Conservation (phyloP, 768 basidiomycete species). For the Termitomyces sp. region DNA sequence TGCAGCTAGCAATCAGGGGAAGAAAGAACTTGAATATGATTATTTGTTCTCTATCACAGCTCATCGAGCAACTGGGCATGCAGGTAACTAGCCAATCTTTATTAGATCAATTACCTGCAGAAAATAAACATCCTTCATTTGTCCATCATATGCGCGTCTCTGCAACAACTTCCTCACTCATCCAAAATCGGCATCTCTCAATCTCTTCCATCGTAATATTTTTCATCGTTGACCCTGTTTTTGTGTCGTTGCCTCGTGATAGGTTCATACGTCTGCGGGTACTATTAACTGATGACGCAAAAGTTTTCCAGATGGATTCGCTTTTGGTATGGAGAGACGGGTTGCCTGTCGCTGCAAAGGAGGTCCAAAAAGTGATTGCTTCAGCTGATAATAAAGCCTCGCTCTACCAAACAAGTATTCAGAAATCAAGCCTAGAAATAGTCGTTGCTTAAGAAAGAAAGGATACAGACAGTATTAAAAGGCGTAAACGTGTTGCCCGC, state of each 20-base stretch:
- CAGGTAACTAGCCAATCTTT: not conserved
- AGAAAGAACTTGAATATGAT: not conserved
- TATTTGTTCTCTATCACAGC: not conserved
- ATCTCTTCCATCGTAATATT: constrained; percentile 24
- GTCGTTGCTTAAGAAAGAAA: not conserved
- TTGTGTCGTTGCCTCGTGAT: not conserved
- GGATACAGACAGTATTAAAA: not conserved
- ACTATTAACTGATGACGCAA: not conserved
- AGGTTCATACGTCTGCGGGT: not conserved
- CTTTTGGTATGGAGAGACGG: constrained; percentile 14
- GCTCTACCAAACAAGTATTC: constrained; percentile 20
- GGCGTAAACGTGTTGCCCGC: constrained; percentile 1
- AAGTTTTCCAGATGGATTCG: not conserved
- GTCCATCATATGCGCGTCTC: constrained; percentile 25
- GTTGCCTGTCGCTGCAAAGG: constrained; percentile 28
- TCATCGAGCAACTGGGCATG: too few species aligned
- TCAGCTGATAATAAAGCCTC: constrained; percentile 31
- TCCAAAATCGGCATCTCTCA: constrained; percentile 36
- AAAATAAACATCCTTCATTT: not conserved
- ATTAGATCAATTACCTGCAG: not conserved
- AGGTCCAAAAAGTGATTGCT: constrained; percentile 42
- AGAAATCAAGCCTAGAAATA: not conserved
- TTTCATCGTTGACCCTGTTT: constrained; percentile 20
- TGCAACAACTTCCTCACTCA: constrained; percentile 27
- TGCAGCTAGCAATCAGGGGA: not conserved